These are phyloP conservation scores for Pyrenochaeta sp. DNA, from an alignment of 2,329 filamentous ascomycete genomes.

Conservation along the genomic window DNA sequence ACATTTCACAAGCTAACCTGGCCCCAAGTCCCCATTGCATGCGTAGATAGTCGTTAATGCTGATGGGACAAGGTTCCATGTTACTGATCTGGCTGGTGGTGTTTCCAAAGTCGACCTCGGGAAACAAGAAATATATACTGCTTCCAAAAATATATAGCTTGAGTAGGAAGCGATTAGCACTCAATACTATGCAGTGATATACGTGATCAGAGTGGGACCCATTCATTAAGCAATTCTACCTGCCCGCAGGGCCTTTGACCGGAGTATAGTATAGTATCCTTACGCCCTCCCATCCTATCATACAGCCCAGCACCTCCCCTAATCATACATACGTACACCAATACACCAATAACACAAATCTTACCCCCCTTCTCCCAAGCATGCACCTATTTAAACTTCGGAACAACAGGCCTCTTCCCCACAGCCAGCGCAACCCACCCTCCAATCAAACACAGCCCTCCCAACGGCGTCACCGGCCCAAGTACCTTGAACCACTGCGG, in stretches of 20 bases:
- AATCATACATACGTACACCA: background rate
- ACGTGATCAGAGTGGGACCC: too few species aligned
- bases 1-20: background rate
- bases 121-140: too few species aligned
- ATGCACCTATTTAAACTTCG: background rate
- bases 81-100: too few species aligned
- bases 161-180: too few species aligned
- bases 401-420: slow-evolving; percentile 36
- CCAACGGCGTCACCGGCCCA: slow-evolving; percentile 72
- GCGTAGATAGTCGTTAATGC: too few species aligned
- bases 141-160: too few species aligned
- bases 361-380: background rate
- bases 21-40: too few species aligned
- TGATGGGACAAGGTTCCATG: too few species aligned
- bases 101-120: too few species aligned
- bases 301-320: background rate
- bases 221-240: too few species aligned
- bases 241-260: too few species aligned
- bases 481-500: slow-evolving; percentile 66
- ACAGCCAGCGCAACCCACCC: slow-evolving; percentile 66
- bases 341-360: background rate
- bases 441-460: slow-evolving; percentile 69
- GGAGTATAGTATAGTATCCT: background rate
- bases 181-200: too few species aligned
- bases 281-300: background rate